These are phyloP conservation scores for Acorus gramineus DNA, from an alignment of 106 monocot species.

Conservation along the genomic window DNA sequence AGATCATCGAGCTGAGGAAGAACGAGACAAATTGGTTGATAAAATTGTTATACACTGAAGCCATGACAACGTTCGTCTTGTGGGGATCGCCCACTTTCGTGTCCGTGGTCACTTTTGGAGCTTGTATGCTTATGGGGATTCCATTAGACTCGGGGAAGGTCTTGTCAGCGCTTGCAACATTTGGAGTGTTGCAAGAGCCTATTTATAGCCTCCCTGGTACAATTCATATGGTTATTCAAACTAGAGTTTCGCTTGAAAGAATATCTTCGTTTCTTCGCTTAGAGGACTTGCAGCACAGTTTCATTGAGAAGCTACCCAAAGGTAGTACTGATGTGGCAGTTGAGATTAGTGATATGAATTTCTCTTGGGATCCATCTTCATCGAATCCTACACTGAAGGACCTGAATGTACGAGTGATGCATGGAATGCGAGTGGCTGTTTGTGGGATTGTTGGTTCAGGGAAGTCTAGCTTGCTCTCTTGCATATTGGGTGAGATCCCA, in stretches of 20 bases:
- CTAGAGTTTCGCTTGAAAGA: constrained; percentile 80
- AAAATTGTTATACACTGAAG: constrained; percentile 54
- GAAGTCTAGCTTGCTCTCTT: constrained; percentile 74
- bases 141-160: constrained; percentile 81
- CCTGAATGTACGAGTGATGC: constrained; percentile 48
- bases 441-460: constrained; percentile 89
- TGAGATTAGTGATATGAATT: constrained; percentile 49
- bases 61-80: constrained; percentile 42
- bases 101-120: constrained; percentile 63
- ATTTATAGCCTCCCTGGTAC: constrained; percentile 73
- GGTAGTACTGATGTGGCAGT: constrained; percentile 42
- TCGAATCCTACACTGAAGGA: constrained; percentile 44
- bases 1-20: constrained; percentile 53
- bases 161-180: constrained; percentile 86
- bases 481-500: constrained; percentile 78
- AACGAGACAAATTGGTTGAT: constrained; percentile 61
- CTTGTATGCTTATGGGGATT: constrained; percentile 76
- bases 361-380: constrained; percentile 67
- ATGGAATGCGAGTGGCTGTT: constrained; percentile 75
- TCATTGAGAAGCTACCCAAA: constrained; percentile 40
- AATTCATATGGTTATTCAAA: constrained; percentile 64
- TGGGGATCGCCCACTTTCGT: constrained; percentile 85
- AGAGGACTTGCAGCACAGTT: constrained; percentile 50
- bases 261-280: constrained; percentile 60
- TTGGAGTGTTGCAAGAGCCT: constrained; percentile 63